Evolutionary conservation across 78 protist genomes (phyloP).

Genomic region (Emiliania huxleyi): DNA sequence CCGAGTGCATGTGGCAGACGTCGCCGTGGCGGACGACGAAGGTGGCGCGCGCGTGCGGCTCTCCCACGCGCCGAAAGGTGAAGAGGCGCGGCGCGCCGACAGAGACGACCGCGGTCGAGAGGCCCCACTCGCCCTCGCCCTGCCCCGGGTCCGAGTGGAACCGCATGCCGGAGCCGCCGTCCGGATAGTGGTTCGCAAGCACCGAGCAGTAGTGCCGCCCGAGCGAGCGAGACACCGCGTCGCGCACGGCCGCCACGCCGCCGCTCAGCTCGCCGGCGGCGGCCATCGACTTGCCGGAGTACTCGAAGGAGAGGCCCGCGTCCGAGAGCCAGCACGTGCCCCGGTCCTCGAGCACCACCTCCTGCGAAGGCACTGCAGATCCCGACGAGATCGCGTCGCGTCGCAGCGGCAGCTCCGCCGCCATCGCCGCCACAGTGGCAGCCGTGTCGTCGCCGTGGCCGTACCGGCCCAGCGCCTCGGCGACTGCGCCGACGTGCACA

Average conservation of each 20-base stretch:
- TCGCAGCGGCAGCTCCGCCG: background rate
- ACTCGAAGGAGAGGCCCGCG: background rate
- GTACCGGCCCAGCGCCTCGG: background rate
- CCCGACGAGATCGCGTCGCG: background rate
- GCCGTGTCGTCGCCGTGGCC: background rate
- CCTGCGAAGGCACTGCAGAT: background rate
- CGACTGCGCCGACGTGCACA: background rate
- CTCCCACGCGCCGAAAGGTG: background rate
- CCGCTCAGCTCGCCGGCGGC: background rate
- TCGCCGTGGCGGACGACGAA: background rate
- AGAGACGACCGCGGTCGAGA: background rate
- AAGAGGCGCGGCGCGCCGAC: background rate
- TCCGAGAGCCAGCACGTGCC: background rate
- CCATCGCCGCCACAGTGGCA: background rate
- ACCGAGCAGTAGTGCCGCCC: background rate
- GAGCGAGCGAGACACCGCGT: background rate
- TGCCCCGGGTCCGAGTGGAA: constrained; percentile 14
- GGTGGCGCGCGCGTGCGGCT: background rate
- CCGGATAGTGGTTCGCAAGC: background rate
- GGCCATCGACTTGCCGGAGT: background rate
- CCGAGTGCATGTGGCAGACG: background rate
- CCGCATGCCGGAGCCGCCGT: background rate
- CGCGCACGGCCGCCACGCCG: background rate
- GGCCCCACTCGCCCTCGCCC: constrained; percentile 2
- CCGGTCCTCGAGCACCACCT: background rate